Evolutionary conservation across 768 basidiomycete genomes (phyloP), one percentile per base, ranked within the genome.

Genomic region (Amanita jacksonii): DNA sequence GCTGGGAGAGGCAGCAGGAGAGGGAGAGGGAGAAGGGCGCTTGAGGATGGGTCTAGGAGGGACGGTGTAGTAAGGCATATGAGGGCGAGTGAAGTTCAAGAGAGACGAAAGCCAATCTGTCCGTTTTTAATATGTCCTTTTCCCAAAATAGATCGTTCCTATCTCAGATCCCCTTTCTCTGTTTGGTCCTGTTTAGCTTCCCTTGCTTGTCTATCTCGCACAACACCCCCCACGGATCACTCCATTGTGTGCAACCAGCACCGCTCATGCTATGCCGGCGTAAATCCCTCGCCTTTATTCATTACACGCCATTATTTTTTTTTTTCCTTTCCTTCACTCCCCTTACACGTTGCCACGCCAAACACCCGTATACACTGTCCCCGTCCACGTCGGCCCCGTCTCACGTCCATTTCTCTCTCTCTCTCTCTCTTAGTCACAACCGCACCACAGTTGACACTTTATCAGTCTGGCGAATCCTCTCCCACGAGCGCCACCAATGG

Each of bases 41-140:
- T 81, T 81, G 62, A 80, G 70, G 49, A 79, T 79, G 44, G 78
- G 76, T 48, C 74, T 69, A 33, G 73, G 75, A 34, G 63, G 57
- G 60, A 67, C 67, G 18, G 47, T 33, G 36, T 38, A 13, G 34
- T 34, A 28, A 13, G 46, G 46, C 45, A 46, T 44, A n/a, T n/a
- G n/a, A n/a, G 3, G 18, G 10, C 27, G 7, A 35, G 24, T 24
- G 2, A 2, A 18, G 33, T 9, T 2, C 13, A 5, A 23, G 43
- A 9, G 24, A 36, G 33, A 32, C n/a, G 6, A 27, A 16, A 16
- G 12, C 8, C 19, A 5, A 15, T 12, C 12, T n/a, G n/a, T n/a
- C n/a, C n/a, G n/a, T n/a, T n/a, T 19, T n/a, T 31, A 20, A 34
- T 28, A 34, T 35, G 10, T 44, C 32, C 23, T 18, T 18, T 19